These are phyloP conservation scores for Xanthoconium purpureum DNA, from an alignment of 768 basidiomycete species.

Conservation along the genomic window DNA sequence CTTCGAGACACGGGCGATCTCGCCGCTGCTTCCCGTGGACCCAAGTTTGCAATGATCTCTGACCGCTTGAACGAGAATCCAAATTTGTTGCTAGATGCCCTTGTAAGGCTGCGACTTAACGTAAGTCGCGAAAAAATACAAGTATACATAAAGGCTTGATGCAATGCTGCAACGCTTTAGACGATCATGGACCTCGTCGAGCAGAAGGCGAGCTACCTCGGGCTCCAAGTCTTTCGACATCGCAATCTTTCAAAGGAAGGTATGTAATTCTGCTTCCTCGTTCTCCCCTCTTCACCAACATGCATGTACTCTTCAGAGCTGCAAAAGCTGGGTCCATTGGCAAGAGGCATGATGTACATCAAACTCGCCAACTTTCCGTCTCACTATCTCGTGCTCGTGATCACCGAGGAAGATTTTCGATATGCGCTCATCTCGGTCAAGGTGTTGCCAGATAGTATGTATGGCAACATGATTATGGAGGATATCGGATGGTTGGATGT, in stretches of 20 bases:
- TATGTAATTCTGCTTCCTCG: conserved; percentile 26
- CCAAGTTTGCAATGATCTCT: conserved; percentile 56
- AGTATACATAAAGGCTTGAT: neutral
- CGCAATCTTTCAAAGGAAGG: conserved; percentile 69
- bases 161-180: conserved; percentile 38
- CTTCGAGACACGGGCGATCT: conserved; percentile 81
- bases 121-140: conserved; percentile 41
- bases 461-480: conserved; percentile 61
- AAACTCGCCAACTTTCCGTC: conserved; percentile 72
- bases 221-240: conserved; percentile 67
- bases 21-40: conserved; percentile 67
- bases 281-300: neutral
- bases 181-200: conserved; percentile 81
- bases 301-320: conserved; percentile 46
- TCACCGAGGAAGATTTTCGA: conserved; percentile 72
- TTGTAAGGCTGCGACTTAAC: conserved; percentile 57
- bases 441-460: conserved; percentile 51
- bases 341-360: conserved; percentile 67
- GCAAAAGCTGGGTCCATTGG: conserved; percentile 62
- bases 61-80: conserved; percentile 73
- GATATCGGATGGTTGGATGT: conserved; percentile 81
- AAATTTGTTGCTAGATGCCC: conserved; percentile 48
- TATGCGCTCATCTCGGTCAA: conserved; percentile 78
- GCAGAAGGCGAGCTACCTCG: conserved; percentile 82
- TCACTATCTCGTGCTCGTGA: conserved; percentile 83